Conservation (phyloP, 345 rosid genomes). For the Lepidium didymum region DNA sequence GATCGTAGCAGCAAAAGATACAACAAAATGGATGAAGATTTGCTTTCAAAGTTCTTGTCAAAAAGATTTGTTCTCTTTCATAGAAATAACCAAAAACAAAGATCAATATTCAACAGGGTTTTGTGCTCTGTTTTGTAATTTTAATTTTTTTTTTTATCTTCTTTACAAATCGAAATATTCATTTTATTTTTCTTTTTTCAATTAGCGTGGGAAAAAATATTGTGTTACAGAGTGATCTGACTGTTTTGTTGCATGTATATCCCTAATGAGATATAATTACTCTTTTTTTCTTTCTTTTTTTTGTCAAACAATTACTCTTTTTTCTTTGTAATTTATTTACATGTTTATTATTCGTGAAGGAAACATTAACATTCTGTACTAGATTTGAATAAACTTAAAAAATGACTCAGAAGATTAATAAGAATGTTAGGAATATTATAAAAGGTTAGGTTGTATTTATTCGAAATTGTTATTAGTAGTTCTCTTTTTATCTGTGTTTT, state of each 20-base stretch:
- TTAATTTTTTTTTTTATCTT: not conserved
- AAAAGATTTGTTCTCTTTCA: not conserved
- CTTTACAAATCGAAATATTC: not conserved
- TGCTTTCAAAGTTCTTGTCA: conserved; percentile 13
- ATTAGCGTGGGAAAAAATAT: conserved; percentile 2
- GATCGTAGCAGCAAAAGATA: conserved; percentile 22
- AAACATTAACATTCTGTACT: conserved; percentile 1
- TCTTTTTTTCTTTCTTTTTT: no score
- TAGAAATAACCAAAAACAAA: conserved; percentile 17
- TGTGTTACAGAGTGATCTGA: conserved; percentile 7
- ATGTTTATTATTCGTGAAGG: not conserved
- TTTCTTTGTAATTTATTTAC: not conserved
- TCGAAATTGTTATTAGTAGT: no score
- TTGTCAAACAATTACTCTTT: not conserved
- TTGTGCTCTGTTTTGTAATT: conserved; percentile 22
- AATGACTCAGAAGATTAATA: not conserved
- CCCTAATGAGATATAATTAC: conserved; percentile 5
- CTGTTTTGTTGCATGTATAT: conserved; percentile 16
- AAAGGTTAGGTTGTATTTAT: no score
- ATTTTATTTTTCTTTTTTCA: not conserved
- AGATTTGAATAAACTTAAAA: not conserved
- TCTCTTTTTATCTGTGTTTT: no score
- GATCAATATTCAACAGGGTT: conserved; percentile 21
- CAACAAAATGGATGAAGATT: conserved; percentile 9
- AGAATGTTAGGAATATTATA: not conserved